Percentiles rank a stretch among this genome's conserved stretches.
Conservation (phyloP, 192 early-diverging fungal genomes). For the Podila epicladia region DNA sequence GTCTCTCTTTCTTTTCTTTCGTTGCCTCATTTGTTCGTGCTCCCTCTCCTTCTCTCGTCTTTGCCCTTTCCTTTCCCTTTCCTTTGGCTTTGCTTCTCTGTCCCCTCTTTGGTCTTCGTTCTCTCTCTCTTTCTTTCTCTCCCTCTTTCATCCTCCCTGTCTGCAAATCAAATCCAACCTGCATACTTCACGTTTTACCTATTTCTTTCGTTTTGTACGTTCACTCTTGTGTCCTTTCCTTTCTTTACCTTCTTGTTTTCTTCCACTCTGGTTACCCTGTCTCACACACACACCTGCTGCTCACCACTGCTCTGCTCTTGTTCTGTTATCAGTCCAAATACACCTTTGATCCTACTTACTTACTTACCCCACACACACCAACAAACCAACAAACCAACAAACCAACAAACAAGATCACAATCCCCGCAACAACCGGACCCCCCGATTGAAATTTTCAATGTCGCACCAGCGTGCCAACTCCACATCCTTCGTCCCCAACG, state of each 20-base stretch:
- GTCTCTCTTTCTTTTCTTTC: too few relatives aligned
- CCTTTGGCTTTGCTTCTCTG: not conserved
- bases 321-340: not conserved
- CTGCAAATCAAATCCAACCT: not conserved
- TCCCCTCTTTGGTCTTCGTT: not conserved
- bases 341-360: not conserved
- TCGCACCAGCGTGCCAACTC: conserved; percentile 41
- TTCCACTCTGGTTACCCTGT: conserved; percentile 6
- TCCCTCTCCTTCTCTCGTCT: too few relatives aligned
- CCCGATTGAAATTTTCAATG: conserved; percentile 10
- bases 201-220: too few relatives aligned
- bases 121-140: not conserved
- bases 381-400: not conserved
- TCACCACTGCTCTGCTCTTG: not conserved
- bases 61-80: too few relatives aligned
- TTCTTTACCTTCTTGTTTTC: not conserved
- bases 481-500: conserved; percentile 30
- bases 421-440: not conserved
- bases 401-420: not conserved
- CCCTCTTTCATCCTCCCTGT: too few relatives aligned
- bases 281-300: not conserved
- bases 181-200: too few relatives aligned
- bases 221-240: not conserved
- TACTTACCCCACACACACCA: not conserved
- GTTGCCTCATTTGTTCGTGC: too few relatives aligned